Conservation (phyloP, 108 stramenopile species). For the Parmales sp. region DNA sequence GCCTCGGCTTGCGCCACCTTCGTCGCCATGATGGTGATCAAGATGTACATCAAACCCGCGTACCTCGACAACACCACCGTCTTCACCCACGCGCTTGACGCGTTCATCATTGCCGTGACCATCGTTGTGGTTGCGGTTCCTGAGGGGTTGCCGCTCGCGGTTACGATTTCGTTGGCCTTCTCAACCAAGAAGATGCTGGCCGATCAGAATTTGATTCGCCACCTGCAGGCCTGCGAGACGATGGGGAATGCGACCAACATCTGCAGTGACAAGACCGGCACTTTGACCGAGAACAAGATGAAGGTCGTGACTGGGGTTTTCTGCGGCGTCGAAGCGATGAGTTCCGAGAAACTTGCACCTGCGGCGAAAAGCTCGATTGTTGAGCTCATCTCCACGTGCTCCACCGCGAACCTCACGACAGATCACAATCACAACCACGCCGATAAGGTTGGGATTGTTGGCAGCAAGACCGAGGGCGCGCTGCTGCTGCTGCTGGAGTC, state of each 20-base stretch:
- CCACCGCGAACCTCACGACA: slow-evolving; percentile 37
- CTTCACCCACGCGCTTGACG: slow-evolving; percentile 44
- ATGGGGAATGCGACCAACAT: slow-evolving; percentile 96
- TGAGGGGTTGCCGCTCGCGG: slow-evolving; percentile 86
- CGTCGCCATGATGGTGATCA: slow-evolving; percentile 68
- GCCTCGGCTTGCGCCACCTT: slow-evolving; percentile 60
- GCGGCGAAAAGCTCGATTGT: slow-evolving; percentile 40
- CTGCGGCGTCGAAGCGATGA: slow-evolving; percentile 31
- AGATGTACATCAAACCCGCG: slow-evolving; percentile 37
- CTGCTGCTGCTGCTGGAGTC: slow-evolving; percentile 44
- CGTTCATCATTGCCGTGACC: slow-evolving; percentile 85
- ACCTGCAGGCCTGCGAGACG: slow-evolving; percentile 88
- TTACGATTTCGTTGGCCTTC: slow-evolving; percentile 79
- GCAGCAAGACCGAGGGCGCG: slow-evolving; percentile 65
- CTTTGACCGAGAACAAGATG: slow-evolving; percentile 73
- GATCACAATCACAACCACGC: slow-evolving; percentile 24
- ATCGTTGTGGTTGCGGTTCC: slow-evolving; percentile 95
- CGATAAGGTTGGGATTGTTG: slow-evolving; percentile 38
- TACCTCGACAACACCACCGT: slow-evolving; percentile 36
- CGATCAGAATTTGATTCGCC: slow-evolving; percentile 82
- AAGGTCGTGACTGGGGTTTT: slow-evolving; percentile 64
- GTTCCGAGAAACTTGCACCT: no score
- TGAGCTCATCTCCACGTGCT: slow-evolving; percentile 50
- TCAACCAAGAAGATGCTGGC: slow-evolving; percentile 78
- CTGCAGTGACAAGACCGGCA: slow-evolving; percentile 88